Evolutionary conservation across 1,284 basidiomycete species (phyloP).

Genomic region (Leucoagaricus sp.): DNA sequence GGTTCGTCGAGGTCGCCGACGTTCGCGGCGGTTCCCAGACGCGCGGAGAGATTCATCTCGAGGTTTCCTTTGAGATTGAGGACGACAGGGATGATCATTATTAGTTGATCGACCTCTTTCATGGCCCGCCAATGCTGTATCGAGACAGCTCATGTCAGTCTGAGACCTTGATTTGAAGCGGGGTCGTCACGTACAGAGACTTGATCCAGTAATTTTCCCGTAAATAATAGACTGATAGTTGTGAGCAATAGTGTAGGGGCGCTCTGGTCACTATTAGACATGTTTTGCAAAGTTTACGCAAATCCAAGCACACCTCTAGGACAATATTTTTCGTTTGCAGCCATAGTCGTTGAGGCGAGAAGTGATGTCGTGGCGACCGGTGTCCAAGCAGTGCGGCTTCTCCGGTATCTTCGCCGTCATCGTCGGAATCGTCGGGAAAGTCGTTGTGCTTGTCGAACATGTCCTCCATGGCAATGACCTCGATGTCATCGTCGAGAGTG

Average conservation of each 20-base stretch:
- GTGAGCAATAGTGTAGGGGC: slow-evolving; percentile 74
- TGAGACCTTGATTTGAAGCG: neutral
- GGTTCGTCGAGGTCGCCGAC: slow-evolving; percentile 88
- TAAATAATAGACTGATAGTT: slow-evolving; percentile 77
- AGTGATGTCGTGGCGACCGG: slow-evolving; percentile 20
- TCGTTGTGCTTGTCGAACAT: slow-evolving; percentile 15
- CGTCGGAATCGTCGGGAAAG: slow-evolving; percentile 13
- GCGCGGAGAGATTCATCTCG: slow-evolving; percentile 89
- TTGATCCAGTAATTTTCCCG: slow-evolving; percentile 85
- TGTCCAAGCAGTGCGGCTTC: slow-evolving; percentile 38
- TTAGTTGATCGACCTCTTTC: slow-evolving; percentile 88
- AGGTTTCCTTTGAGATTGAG: slow-evolving; percentile 97
- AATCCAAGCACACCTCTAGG: slow-evolving; percentile 52
- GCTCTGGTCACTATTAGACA: slow-evolving; percentile 45
- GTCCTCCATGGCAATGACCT: slow-evolving; percentile 20
- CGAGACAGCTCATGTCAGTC: neutral
- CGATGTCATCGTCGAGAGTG: slow-evolving; percentile 16
- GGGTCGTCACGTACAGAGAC: slow-evolving; percentile 65
- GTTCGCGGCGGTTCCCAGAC: slow-evolving; percentile 78
- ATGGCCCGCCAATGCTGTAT: slow-evolving; percentile 86
- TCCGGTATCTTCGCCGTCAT: slow-evolving; percentile 29
- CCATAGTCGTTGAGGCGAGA: slow-evolving; percentile 40
- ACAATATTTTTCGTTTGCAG: slow-evolving; percentile 59
- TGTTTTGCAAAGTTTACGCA: neutral
- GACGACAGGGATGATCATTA: slow-evolving; percentile 94